Base-by-base conservation (phyloP, 1,284 basidiomycete species). In the Grifola frondosa region DNA sequence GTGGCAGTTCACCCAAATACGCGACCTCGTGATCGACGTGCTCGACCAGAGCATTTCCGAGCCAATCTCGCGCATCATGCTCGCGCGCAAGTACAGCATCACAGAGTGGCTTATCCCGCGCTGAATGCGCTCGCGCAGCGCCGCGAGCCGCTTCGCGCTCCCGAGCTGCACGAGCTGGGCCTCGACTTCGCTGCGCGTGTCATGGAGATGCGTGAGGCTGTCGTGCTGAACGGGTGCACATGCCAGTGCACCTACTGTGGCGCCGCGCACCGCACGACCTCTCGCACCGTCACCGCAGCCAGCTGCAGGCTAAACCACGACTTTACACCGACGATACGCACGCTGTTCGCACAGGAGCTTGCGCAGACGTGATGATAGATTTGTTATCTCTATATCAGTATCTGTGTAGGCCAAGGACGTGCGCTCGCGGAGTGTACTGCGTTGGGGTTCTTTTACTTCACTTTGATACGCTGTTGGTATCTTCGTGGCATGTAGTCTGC, bases 201-300 rank as follows among this genome's bases (percentile, higher is more conserved):
- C 15, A 20, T 53, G 26, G 34, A 30, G 29, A 26, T 53, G 5
- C 25, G 51, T 6, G 51, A 53, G 40, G 41, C 37, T 32, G 42
- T 53, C 12, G 29, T 21, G 36, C 48, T 49, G 23, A 12, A 9
- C n/a, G 30, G 21, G 1, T 53, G 51, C 25, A 12, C 40, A 13
- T 53, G 51, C 35, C 34, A 16, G 26, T 53, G 51, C 48, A 48
- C 38, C 16, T 50, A 49, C 26, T 53, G 51, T 38, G 29, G 31
- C 3, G 12, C 15, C 19, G 34, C 43, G 6, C 48, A 50, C 17
- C 45, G 44, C 34, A 23, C 25, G 3, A 13, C 37, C n/a, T n/a
- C n/a, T n/a, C n/a, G n/a, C n/a, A n/a, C n/a, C n/a, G n/a, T n/a
- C n/a, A n/a, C n/a, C n/a, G n/a, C 20, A 5, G 22, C n/a, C n/a